Base-by-base conservation (phyloP, 2,329 filamentous ascomycete species). In the Magnaporthiopsis incrustans region DNA sequence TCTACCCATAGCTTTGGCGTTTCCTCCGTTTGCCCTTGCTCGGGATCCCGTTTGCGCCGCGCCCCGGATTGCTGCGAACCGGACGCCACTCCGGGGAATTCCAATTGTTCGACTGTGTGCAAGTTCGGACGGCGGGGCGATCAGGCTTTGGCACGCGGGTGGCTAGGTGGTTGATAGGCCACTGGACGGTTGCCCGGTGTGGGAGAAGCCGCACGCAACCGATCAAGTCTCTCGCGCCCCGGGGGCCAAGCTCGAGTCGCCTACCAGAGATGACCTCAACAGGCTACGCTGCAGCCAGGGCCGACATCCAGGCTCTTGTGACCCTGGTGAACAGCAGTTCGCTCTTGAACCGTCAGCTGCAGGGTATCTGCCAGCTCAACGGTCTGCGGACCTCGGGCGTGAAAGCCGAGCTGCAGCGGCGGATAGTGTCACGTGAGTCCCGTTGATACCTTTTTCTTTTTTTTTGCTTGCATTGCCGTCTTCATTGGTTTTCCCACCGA, bases 371-470 rank as follows among this genome's bases (percentile, higher is more conserved):
- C 72, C 84, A 86, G 67, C 80, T 84, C 66, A 91, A 96, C 77
- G 84, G 87, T 60, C 80, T 96, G 50, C 84, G 85, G 68, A 89
- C 91, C 66, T 90, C 89, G 33, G 95, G 95, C 26, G 89, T 95
- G 71, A 99, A 99, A 80, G 85, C 87, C 44, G 85, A 90, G 57
- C 79, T 98, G 66, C 92, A 97, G 76, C 78, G 79, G 65, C 88
- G 94, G 70, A 90, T 97, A 66, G 85, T 89, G 67, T 80, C 85
- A 65, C 85, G 95, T 98, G 81, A 77, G 90, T 86, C 44, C 22
- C 44, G 44, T 53, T 11, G 22, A 25, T 11, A 25, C n/a, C 7
- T 22, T 25, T 53, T 18, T 53, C n/a, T 53, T 35, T 35, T 22
- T 22, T 50, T 25, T 53, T 53, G 8, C 44, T 25, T 25, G 7